phyloP scores from a whole-genome alignment of 768 basidiomycete genomes.

The Mycena olivaceomarginata region DNA sequence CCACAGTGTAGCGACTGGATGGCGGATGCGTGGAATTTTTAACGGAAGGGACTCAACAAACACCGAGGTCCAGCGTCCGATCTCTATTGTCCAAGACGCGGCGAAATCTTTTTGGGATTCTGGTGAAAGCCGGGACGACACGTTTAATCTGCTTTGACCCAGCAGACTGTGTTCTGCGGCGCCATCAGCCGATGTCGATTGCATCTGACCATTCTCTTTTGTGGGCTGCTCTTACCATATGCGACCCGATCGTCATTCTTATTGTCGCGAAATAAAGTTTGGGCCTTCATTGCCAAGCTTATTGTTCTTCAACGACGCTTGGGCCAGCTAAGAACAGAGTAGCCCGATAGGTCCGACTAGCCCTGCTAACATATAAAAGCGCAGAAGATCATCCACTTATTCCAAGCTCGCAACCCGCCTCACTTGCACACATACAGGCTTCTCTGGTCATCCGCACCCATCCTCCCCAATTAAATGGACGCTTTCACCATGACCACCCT shows the following conservation, averaged over 20 bases:
- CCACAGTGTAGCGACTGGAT: not conserved
- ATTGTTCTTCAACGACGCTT: slow-evolving; percentile 23
- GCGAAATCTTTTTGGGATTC: too few species aligned
- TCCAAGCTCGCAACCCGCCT: slow-evolving; percentile 11
- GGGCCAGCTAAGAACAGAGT: not conserved
- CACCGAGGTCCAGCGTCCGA: too few species aligned
- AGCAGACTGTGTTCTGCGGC: not conserved
- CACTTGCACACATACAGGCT: slow-evolving; percentile 14
- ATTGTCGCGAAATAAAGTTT: slow-evolving; percentile 14
- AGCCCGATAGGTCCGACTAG: not conserved
- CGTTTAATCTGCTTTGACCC: not conserved
- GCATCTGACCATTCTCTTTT: slow-evolving; percentile 33
- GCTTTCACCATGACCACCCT: slow-evolving; percentile 36
- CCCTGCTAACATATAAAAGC: slow-evolving; percentile 15
- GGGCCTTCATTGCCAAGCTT: not conserved
- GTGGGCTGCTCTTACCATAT: slow-evolving; percentile 22
- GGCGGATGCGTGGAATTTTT: not conserved
- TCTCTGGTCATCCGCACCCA: slow-evolving; percentile 7
- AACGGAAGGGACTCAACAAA: not conserved
- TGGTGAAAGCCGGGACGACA: too few species aligned
- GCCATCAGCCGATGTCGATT: not conserved
- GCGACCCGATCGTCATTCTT: slow-evolving; percentile 27
- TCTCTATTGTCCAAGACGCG: too few species aligned
- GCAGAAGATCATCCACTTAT: not conserved
- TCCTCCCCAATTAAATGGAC: slow-evolving; percentile 32